Conservation (phyloP, 225 moss, liverwort and hornwort genomes). For the Physcomitrium patens region DNA sequence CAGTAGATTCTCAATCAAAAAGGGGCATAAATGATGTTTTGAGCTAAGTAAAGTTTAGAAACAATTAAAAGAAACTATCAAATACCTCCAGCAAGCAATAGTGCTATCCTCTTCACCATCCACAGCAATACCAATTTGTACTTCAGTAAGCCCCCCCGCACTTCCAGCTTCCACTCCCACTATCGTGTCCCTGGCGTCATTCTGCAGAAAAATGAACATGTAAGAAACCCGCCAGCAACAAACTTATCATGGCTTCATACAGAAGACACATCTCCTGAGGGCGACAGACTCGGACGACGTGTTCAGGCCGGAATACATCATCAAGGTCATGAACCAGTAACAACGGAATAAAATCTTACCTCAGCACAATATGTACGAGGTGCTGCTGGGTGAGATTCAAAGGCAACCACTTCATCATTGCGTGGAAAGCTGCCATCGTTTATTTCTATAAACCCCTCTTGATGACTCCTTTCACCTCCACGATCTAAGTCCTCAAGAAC, state of each 20-base stretch:
- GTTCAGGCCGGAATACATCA: conserved; percentile 7
- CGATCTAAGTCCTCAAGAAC: conserved; percentile 28
- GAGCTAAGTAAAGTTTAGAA: too few relatives aligned
- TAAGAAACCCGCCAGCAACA: conserved; percentile 14
- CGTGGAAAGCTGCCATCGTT: conserved; percentile 15
- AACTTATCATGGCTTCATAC: not conserved
- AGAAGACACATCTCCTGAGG: not conserved
- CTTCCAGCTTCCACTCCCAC: conserved; percentile 23
- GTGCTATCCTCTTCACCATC: conserved; percentile 53
- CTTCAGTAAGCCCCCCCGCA: conserved; percentile 42
- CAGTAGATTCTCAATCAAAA: not conserved
- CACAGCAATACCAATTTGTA: conserved; percentile 40
- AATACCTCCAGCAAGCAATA: conserved; percentile 49
- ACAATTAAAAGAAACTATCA: not conserved
- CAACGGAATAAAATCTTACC: conserved; percentile 38
- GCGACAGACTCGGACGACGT: not conserved
- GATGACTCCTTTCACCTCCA: conserved; percentile 24
- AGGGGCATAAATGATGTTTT: not conserved
- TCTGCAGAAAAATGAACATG: conserved; percentile 33
- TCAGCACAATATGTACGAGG: conserved; percentile 27
- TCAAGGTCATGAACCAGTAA: conserved; percentile 12
- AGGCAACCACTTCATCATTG: conserved; percentile 29
- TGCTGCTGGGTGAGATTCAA: conserved; percentile 31
- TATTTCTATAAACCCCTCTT: conserved; percentile 22
- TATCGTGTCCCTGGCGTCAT: conserved; percentile 19